Conservation (phyloP, 139 green algal species). For the Picochlorum sp. region DNA sequence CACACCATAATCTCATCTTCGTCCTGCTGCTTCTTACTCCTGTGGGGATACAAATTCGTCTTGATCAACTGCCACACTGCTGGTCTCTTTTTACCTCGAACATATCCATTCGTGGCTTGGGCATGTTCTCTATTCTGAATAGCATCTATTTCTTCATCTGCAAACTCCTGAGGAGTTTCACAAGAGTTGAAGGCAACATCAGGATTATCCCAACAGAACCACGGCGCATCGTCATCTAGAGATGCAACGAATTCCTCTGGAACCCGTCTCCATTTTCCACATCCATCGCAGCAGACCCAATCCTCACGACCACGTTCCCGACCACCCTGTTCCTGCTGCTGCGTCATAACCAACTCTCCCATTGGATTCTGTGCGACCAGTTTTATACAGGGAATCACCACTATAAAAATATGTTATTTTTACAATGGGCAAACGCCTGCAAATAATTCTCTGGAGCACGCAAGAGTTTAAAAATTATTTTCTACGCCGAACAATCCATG, state of each 20-base stretch:
- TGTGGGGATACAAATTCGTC: constrained; percentile 73
- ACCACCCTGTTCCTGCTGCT: too few species aligned
- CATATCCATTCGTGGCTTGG: not conserved
- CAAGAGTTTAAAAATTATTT: too few species aligned
- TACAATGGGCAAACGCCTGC: too few species aligned
- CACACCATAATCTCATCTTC: constrained; percentile 95
- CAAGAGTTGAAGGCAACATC: constrained; percentile 58
- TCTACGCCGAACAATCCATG: too few species aligned
- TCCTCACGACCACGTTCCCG: constrained; percentile 3
- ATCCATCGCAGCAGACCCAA: constrained; percentile 81
- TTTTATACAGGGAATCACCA: too few species aligned
- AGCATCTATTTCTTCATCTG: constrained; percentile 76
- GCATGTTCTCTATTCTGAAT: not conserved
- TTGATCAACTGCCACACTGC: constrained; percentile 73
- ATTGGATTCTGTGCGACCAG: too few species aligned
- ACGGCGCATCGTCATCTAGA: constrained; percentile 49
- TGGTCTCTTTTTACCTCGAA: constrained; percentile 26
- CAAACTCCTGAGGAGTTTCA: constrained; percentile 68
- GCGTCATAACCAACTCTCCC: too few species aligned
- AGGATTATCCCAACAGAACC: constrained; percentile 74
- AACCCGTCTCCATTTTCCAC: constrained; percentile 73
- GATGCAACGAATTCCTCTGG: constrained; percentile 30
- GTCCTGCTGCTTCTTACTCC: constrained; percentile 62
- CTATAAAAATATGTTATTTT: too few species aligned
- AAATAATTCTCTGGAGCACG: too few species aligned